phyloP scores from a whole-genome alignment of 345 rosid species.

The Populus simonii region DNA sequence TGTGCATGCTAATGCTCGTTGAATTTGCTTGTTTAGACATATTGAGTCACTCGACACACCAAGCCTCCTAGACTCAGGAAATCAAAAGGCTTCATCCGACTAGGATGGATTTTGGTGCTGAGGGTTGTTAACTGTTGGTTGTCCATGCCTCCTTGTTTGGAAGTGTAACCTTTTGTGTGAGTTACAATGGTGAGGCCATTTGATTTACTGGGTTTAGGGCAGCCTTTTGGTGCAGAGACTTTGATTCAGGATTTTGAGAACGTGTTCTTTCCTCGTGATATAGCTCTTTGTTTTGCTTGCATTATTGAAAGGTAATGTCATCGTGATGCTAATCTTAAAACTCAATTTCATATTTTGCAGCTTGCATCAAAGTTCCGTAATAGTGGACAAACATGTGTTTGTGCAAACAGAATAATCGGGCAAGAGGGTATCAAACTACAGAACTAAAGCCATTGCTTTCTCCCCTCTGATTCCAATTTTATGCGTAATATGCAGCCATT shows the following conservation, averaged over 20 bases:
- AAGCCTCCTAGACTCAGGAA: neutral
- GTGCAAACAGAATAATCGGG: constrained; percentile 85
- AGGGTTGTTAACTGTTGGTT: neutral
- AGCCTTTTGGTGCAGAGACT: neutral
- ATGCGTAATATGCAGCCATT: neutral
- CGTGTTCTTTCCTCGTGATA: neutral
- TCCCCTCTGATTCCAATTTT: neutral
- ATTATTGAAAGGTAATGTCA: neutral
- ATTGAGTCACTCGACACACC: neutral
- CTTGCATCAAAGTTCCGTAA: constrained; percentile 94
- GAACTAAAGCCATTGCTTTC: neutral
- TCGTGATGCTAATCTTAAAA: neutral
- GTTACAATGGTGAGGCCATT: neutral
- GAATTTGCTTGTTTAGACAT: neutral
- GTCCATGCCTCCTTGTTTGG: neutral
- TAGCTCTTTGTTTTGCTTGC: neutral
- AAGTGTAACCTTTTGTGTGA: neutral
- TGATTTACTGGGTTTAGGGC: neutral
- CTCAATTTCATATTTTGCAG: constrained; percentile 40
- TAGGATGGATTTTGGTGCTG: neutral
- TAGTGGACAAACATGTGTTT: constrained; percentile 96
- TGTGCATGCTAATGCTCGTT: neutral
- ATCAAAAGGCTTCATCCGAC: neutral
- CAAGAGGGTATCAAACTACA: constrained; percentile 71
- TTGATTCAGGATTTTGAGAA: neutral